phyloP scores from a whole-genome alignment of 176 grass and related monocot species.

The Thalia dealbata region DNA sequence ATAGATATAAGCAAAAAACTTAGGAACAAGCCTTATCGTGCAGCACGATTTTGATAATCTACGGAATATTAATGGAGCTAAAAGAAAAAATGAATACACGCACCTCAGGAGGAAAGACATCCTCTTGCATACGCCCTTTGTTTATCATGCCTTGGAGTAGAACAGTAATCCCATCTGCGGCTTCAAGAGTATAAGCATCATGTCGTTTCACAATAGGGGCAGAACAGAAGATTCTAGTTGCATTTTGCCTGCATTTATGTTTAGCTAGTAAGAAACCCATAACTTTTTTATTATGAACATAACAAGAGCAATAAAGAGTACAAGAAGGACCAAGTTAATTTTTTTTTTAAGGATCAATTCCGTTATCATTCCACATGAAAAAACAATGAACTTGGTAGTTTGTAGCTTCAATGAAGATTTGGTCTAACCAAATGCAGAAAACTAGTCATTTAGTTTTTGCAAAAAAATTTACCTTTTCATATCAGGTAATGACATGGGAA shows the following conservation, averaged over 20 bases:
- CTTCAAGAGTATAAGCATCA: slow-evolving; percentile 27
- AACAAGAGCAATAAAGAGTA: background rate
- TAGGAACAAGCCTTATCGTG: background rate
- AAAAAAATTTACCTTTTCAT: background rate
- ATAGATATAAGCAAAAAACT: background rate
- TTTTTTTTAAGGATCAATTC: background rate
- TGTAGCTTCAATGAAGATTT: background rate
- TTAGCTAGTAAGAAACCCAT: background rate
- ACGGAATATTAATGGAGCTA: background rate
- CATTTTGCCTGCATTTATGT: slow-evolving; percentile 10
- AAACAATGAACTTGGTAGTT: too few relatives aligned
- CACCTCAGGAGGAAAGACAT: slow-evolving; percentile 20
- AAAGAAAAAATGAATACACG: background rate
- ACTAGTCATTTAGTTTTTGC: background rate
- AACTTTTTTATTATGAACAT: background rate
- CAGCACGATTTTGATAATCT: background rate
- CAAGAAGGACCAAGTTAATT: too few relatives aligned
- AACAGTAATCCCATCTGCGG: slow-evolving; percentile 17
- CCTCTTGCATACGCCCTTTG: slow-evolving; percentile 10
- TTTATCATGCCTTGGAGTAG: slow-evolving; percentile 26
- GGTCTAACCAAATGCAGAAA: background rate
- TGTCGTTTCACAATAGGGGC: slow-evolving; percentile 19
- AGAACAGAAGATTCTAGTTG: slow-evolving; percentile 17
- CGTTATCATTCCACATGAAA: background rate
- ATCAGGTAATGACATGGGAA: background rate